Percentiles rank a stretch among this genome's conserved stretches.
Conservation (phyloP, 176 grass and related monocot species). For the Carex parvula region DNA sequence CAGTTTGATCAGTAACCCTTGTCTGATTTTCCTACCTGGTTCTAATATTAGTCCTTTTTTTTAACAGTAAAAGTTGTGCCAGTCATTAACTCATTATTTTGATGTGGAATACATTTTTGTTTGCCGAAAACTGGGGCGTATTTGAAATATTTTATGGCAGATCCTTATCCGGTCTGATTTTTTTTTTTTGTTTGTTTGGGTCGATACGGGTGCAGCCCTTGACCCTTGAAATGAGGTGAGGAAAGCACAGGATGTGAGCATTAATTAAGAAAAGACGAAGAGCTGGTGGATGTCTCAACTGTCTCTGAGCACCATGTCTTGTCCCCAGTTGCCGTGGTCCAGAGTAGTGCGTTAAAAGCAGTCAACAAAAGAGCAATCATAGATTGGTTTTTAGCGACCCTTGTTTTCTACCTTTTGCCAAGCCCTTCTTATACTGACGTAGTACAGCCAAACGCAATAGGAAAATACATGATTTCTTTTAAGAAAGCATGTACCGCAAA, state of each 20-base stretch:
- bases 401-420: conserved; percentile 5
- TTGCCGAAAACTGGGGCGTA: neutral
- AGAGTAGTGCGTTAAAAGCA: conserved; percentile 5
- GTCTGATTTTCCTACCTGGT: neutral
- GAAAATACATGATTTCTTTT: neutral
- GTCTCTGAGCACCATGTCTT: conserved; percentile 9
- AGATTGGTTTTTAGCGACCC: neutral
- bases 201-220: neutral
- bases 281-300: conserved; percentile 16
- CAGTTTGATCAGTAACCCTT: no score
- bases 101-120: neutral
- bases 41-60: neutral
- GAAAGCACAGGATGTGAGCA: neutral
- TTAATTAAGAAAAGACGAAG: conserved; percentile 16
- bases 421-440: neutral
- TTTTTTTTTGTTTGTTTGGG: neutral
- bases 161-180: no score
- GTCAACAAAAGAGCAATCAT: conserved; percentile 19
- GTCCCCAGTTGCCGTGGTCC: conserved; percentile 20
- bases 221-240: neutral
- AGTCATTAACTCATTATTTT: neutral
- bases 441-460: neutral
- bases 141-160: no score
- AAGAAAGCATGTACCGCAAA: conserved; percentile 6
- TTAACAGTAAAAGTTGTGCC: neutral